A percentile compares a stretch with the other conserved stretches of the same genome.
phyloP scores from a whole-genome alignment of 2,329 filamentous ascomycete species.

The Myriosclerotinia scirpicola region DNA sequence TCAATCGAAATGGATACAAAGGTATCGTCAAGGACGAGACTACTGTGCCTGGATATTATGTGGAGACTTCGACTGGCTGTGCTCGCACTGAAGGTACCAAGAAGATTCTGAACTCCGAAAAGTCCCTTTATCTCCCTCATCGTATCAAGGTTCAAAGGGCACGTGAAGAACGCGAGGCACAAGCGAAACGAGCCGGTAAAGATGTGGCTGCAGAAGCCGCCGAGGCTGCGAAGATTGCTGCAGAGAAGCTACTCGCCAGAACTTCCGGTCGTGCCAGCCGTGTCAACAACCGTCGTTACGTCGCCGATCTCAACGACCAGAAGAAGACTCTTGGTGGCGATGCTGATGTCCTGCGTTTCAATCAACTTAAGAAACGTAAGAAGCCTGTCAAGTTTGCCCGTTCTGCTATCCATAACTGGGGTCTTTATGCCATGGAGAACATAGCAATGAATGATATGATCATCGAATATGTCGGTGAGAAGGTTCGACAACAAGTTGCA shows the following conservation, averaged over 20 bases:
- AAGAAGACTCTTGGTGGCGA: conserved; percentile 82
- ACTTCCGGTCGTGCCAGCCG: conserved; percentile 91
- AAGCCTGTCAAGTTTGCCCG: conserved; percentile 98
- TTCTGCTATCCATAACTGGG: conserved; percentile 99
- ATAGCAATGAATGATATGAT: conserved; percentile 99
- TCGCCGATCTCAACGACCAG: conserved; percentile 93
- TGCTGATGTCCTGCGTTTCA: conserved; percentile 92
- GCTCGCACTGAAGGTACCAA: conserved; percentile 91
- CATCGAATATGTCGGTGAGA: conserved; percentile 98
- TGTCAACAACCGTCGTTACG: conserved; percentile 90
- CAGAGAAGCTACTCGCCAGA: conserved; percentile 79
- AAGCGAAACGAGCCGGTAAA: conserved; percentile 64
- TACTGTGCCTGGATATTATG: conserved; percentile 68
- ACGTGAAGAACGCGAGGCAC: conserved; percentile 85
- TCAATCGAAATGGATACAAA: conserved; percentile 58
- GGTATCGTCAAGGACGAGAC: conserved; percentile 46
- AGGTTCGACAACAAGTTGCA: conserved; percentile 95
- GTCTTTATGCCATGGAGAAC: conserved; percentile 94
- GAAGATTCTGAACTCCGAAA: conserved; percentile 95
- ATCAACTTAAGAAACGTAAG: conserved; percentile 98
- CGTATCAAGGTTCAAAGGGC: conserved; percentile 94
- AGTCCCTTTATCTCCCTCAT: conserved; percentile 96
- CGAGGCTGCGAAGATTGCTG: conserved; percentile 70
- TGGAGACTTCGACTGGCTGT: conserved; percentile 79
- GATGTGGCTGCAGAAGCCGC: conserved; percentile 65